Evolutionary conservation across 2,329 filamentous ascomycete genomes (phyloP), one percentile per base, ranked within the genome.

Genomic region (Didymella glomerata): DNA sequence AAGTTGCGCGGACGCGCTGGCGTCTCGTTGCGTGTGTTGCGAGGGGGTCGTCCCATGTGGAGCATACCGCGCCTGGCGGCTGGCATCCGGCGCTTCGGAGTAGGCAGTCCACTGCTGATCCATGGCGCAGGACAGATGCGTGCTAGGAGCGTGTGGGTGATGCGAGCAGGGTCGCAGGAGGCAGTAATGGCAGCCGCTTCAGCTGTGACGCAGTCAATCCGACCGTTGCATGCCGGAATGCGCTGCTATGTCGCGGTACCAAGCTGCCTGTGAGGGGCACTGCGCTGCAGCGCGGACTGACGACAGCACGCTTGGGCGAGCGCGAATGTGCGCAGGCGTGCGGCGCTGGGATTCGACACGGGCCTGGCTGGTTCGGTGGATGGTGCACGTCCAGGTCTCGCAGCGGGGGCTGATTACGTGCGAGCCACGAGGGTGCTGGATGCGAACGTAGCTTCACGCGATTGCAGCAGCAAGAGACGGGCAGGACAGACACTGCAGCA

Each of bases 51-150:
- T 74, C 62, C 54, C 70, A 61, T 76, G 73, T 51, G 75, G 69
- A 68, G 69, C 69, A 68, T 78, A 78, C 62, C 76, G 75, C 63
- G 69, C 63, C 68, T 73, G 73, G 74, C 74, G 74, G 64, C 54
- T 70, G 38, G 70, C 60, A 46, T 63, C 65, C 56, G 74, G 67
- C 54, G 68, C 67, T 53, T 78, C 75, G 57, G 70, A 68, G 62
- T 76, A 76, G 57, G 72, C 66, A 52, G 72, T 65, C 76, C 75
- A 78, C 73, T 76, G 75, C 65, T 75, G 74, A 60, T 77, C 74
- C 74, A 76, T 76, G 62, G 40, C 47, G 56, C 56, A 24, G 50
- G 46, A n/a, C 56, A 32, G 30, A 11, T 59, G 56, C 50, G 56
- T 50, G 56, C 54, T 50, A 34, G 46, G 41, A 54, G 46, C 46